Base-by-base conservation (phyloP, 2,329 filamentous ascomycete genomes). In the Pseudogymnoascus destructans region DNA sequence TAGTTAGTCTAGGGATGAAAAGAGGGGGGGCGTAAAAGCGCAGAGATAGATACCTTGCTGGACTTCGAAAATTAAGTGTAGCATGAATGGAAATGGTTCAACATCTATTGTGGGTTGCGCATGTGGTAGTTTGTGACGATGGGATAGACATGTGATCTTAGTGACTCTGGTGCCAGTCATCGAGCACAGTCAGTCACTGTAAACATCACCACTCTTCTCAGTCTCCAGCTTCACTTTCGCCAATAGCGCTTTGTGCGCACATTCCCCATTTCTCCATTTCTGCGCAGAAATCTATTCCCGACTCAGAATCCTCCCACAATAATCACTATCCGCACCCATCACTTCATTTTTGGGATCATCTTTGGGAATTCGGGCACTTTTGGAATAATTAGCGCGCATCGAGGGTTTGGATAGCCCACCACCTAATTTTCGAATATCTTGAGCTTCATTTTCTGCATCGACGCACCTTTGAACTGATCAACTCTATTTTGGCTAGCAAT, bases 31-130 rank as follows among this genome's bases (percentile, higher is more conserved):
- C 21, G 42, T 27, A 49, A 19, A 30, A 52, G 46, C 23, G 25
- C 9, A 11, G 46, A 11, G 46, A 13, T 11, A 52, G 46, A 52
- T 52, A 52, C 46, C 46, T 52, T 52, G 46, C 25, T 52, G 7
- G 25, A 17, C 46, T 52, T 52, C 6, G 13, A 52, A 13, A 30
- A 46, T 13, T 17, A 52, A 52, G 46, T 52, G 46, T 52, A 52
- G 25, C 46, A 30, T 52, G 46, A 52, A 52, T 52, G 42, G 10
- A 52, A 52, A 52, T 3, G 25, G 46, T 52, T 52, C 46, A 52
- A 52, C 46, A 52, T 52, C 46, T 27, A 3, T 52, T 2, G 2
- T 11, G 5, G 21, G 1, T 30, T 27, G 3, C 13, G 4, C 17
- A 23, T 11, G 3, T 27, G 23, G 6, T 27, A n/a, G 40, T 46